phyloP scores from a whole-genome alignment of 352 stramenopile species.

The Pythium insidiosum region DNA sequence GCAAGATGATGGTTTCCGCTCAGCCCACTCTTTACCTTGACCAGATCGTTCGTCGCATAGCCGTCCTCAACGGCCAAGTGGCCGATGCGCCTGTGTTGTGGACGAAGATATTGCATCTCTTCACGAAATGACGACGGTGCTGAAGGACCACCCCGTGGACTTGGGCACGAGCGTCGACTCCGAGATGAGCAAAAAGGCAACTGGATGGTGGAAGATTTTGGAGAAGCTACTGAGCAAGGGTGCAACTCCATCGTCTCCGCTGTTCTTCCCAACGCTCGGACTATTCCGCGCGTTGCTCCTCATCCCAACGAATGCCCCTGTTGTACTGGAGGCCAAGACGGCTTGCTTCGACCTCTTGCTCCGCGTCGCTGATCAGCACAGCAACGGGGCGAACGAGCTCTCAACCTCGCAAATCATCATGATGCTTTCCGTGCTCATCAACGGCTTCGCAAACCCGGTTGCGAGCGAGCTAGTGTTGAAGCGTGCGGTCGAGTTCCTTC shows the following conservation, averaged over 20 bases:
- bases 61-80: slow-evolving; percentile 19
- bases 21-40: slow-evolving; percentile 37
- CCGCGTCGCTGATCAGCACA: slow-evolving; percentile 19
- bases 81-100: too few relatives aligned
- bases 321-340: slow-evolving; percentile 25
- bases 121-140: slow-evolving; percentile 13
- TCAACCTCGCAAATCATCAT: slow-evolving; percentile 35
- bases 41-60: slow-evolving; percentile 33
- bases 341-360: slow-evolving; percentile 46
- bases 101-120: slow-evolving; percentile 24
- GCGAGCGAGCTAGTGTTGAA: slow-evolving; percentile 44
- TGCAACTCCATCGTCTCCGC: slow-evolving; percentile 15
- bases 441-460: slow-evolving; percentile 44
- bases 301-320: slow-evolving; percentile 13
- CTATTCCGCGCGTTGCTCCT: slow-evolving; percentile 59
- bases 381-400: slow-evolving; percentile 15
- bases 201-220: slow-evolving; percentile 41
- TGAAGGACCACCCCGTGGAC: slow-evolving; percentile 11
- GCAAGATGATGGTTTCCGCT: slow-evolving; percentile 49
- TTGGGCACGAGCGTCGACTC: slow-evolving; percentile 2
- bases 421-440: slow-evolving; percentile 51
- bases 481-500: slow-evolving; percentile 37
- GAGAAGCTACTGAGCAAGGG: slow-evolving; percentile 30
- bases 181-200: slow-evolving; percentile 1
- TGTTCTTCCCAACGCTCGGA: slow-evolving; percentile 50